phyloP scores from a whole-genome alignment of 345 rosid genomes.

The Hevea brasiliensis region DNA sequence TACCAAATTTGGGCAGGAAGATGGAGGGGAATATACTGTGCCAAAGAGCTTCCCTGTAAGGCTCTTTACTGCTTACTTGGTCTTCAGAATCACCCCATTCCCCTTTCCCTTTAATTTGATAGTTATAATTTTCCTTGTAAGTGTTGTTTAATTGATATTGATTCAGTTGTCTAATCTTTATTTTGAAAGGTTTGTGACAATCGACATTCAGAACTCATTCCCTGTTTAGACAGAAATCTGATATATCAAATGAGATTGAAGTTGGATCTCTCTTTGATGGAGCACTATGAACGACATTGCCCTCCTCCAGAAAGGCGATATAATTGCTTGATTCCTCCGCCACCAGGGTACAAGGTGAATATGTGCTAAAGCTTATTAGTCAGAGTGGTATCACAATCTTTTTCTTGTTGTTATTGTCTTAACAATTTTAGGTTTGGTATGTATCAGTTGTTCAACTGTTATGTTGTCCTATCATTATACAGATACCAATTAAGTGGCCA shows the following conservation, averaged over 20 bases:
- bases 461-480: constrained; percentile 10
- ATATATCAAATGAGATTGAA: constrained; percentile 94
- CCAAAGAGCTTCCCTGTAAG: constrained; percentile 90
- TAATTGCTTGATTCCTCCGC: constrained; percentile 99
- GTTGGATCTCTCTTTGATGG: constrained; percentile 92
- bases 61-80: constrained; percentile 5
- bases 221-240: constrained; percentile 86
- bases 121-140: background rate
- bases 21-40: constrained; percentile 42
- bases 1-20: constrained; percentile 43
- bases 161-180: background rate
- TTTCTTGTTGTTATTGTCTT: background rate
- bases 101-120: constrained; percentile 18
- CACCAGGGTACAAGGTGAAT: constrained; percentile 83
- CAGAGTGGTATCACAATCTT: background rate
- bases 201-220: constrained; percentile 90
- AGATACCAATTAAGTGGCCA: constrained; percentile 99
- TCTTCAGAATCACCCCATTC: constrained; percentile 5
- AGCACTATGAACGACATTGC: constrained; percentile 98
- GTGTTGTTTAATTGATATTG: background rate
- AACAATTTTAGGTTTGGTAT: constrained; percentile 6
- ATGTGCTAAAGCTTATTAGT: constrained; percentile 6
- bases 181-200: constrained; percentile 86
- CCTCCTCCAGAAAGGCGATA: constrained; percentile 89
- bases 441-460: background rate